Base-by-base conservation (phyloP, 371 early-diverging fungal species). In the Apophysomyces trapeziformis region DNA sequence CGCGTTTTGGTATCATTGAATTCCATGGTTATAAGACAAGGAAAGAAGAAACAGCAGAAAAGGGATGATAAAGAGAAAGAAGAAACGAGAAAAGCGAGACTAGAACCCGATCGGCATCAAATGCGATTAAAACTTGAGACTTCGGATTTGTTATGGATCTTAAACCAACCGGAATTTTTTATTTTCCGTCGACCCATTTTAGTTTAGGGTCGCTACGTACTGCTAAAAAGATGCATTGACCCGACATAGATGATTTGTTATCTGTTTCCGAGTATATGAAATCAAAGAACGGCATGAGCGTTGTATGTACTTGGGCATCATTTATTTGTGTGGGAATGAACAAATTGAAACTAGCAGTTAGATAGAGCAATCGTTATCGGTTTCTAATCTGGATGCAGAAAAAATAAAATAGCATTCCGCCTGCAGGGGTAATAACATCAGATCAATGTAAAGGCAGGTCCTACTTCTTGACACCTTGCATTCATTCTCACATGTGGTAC, bases 151-250 rank as follows among this genome's bases (percentile, higher is more conserved):
- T 50, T 16, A 21, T 50, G 4, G 54, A 18, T 41, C 41, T 5
- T 50, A 21, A 21, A 9, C 54, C 54, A 50, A 50, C 54, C 54
- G 54, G 54, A 50, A 50, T 21, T 18, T 50, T 50, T 50, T 21
- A 50, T 18, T 16, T 50, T 21, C 54, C 54, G 21, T n/a, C 21
- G 16, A 26, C 8, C 8, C 8, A 41, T 41, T 41, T 13, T 41
- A 3, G 8, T 41, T 41, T 41, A 41, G 41, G 41, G 21, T n/a
- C 21, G 32, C 32, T 2, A 26, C 3, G 32, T 50, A 4, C 4
- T 26, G 21, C 54, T 50, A 50, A 50, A 50, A 50, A 18, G 3
- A 26, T 50, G 54, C 54, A 50, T 50, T 50, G 54, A 50, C 21
- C 54, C 9, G 21, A 26, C 32, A 26, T 26, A 26, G 32, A 3